Evolutionary conservation across 2,329 filamentous ascomycete species (phyloP).

Genomic region (Trichoderma pleuroti): DNA sequence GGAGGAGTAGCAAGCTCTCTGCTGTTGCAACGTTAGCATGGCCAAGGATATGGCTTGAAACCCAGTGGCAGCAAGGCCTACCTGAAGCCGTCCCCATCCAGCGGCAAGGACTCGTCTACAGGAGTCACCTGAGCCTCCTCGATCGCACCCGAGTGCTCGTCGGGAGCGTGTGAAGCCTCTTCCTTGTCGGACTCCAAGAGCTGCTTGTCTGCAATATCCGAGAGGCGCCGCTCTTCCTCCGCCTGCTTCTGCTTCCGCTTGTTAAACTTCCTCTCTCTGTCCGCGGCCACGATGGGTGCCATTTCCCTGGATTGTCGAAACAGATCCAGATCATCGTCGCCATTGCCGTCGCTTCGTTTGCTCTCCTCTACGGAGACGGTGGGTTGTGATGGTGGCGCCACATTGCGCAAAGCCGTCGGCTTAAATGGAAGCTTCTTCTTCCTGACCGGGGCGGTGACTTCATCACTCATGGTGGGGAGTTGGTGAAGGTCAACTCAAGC

Average conservation of each 20-base stretch:
- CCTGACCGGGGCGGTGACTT: slow-evolving; percentile 23
- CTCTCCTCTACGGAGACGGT: slow-evolving; percentile 11
- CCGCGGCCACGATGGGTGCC: slow-evolving; percentile 43
- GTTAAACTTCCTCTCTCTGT: slow-evolving; percentile 34
- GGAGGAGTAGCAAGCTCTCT: slow-evolving; percentile 38
- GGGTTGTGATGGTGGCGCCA: slow-evolving; percentile 26
- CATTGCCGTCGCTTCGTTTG: slow-evolving; percentile 20
- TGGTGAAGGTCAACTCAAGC: slow-evolving; percentile 18
- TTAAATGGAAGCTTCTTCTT: slow-evolving; percentile 49
- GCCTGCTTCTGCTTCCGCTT: slow-evolving; percentile 28
- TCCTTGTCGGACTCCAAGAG: slow-evolving; percentile 19
- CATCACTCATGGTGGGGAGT: slow-evolving; percentile 30
- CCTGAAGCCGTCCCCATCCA: slow-evolving; percentile 22
- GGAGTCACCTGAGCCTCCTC: background rate
- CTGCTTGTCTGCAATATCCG: slow-evolving; percentile 23
- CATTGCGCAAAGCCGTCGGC: slow-evolving; percentile 42
- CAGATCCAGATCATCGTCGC: slow-evolving; percentile 41
- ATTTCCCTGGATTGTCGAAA: slow-evolving; percentile 51
- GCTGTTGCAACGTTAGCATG: slow-evolving; percentile 19
- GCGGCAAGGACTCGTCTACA: slow-evolving; percentile 20
- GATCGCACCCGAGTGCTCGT: background rate
- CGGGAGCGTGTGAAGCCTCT: slow-evolving; percentile 24
- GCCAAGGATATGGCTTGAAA: background rate
- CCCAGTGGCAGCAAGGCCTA: slow-evolving; percentile 18
- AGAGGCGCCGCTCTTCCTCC: slow-evolving; percentile 22